Percentiles rank a stretch among this genome's conserved stretches.
These are phyloP conservation scores for Cryptococcus floricola DNA, from an alignment of 1,284 basidiomycete species.

Conservation along the genomic window DNA sequence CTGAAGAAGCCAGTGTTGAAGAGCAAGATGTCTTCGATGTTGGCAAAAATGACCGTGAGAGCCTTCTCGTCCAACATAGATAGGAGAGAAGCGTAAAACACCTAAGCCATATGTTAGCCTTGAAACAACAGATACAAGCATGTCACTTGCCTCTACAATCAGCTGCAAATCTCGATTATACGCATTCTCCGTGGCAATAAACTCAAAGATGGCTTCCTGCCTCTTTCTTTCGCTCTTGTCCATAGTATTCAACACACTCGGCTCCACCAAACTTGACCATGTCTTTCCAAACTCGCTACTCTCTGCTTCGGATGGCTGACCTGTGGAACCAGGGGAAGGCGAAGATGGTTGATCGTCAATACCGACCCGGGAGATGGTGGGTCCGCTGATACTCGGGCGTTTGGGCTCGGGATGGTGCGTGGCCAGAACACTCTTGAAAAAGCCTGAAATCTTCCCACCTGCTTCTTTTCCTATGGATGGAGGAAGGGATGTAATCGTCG, in stretches of 20 bases:
- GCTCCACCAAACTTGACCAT: constrained; percentile 86
- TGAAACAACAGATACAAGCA: background rate
- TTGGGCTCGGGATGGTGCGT: constrained; percentile 5
- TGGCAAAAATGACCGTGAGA: constrained; percentile 80
- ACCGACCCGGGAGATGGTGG: constrained; percentile 31
- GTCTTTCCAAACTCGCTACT: constrained; percentile 55
- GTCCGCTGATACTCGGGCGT: constrained; percentile 44
- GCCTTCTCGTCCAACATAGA: constrained; percentile 71
- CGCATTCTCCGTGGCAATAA: constrained; percentile 79
- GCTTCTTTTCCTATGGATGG: background rate
- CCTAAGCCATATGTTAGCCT: constrained; percentile 41
- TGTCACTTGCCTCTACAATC: constrained; percentile 68
- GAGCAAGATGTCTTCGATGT: constrained; percentile 83
- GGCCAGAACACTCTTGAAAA: constrained; percentile 31
- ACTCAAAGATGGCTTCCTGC: constrained; percentile 86
- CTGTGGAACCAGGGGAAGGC: background rate
- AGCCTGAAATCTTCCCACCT: constrained; percentile 29
- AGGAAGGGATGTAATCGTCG: constrained; percentile 1
- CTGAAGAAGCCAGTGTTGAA: constrained; percentile 83
- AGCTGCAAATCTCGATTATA: constrained; percentile 88
- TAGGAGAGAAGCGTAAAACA: constrained; percentile 79
- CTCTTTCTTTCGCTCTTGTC: constrained; percentile 71
- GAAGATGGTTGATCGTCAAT: background rate
- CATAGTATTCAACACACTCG: constrained; percentile 71
- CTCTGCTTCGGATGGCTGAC: constrained; percentile 4